Evolutionary conservation across 306 rosid species (phyloP), one percentile per base, ranked within the genome.

Genomic region (Castanopsis chinensis): DNA sequence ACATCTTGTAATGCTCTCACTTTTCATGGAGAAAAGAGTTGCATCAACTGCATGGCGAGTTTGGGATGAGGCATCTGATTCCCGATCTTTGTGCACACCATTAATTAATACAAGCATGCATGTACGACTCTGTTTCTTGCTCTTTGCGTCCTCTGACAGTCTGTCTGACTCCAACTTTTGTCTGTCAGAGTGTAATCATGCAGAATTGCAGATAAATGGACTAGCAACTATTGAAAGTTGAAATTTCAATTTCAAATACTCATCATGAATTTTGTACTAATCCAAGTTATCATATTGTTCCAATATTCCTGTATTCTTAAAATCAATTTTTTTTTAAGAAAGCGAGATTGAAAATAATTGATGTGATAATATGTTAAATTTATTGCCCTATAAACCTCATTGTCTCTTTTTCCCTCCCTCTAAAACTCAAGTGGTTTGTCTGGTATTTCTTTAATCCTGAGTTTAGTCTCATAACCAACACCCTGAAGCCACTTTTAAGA

Each of bases 1-100:
- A 8, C 51, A 72, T 71, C 25, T 54, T n/a, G 41, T 56, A 53
- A n/a, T 15, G 8, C 33, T 33, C 73, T 53, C 17, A 52, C 70
- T 82, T 78, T 69, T 79, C 28, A 9, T 59, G 67, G 58, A 56
- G 75, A 71, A 18, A 71, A 21, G 33, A 32, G 15, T 60, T 32
- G 30, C 53, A 25, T 51, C 61, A n/a, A 25, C 25, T 69, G 77
- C 33, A 49, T 20, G 60, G 49, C 35, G 15, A 4, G 19, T 37
- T 35, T 71, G 70, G 70, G 37, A 28, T 69, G 45, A 1, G 75
- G 77, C 1, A 60, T 75, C 52, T 63, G 57, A 60, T 79, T 58
- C 83, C 59, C 55, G 63, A 70, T 60, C 59, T 73, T 59, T 71
- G 19, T 23, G 3, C 0, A 18, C 52, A 67, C n/a, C 4, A 19